Evolutionary conservation across 495 filamentous ascomycete species (phyloP), one percentile per base, ranked within the genome.

Genomic region (Xylaria palmicola): DNA sequence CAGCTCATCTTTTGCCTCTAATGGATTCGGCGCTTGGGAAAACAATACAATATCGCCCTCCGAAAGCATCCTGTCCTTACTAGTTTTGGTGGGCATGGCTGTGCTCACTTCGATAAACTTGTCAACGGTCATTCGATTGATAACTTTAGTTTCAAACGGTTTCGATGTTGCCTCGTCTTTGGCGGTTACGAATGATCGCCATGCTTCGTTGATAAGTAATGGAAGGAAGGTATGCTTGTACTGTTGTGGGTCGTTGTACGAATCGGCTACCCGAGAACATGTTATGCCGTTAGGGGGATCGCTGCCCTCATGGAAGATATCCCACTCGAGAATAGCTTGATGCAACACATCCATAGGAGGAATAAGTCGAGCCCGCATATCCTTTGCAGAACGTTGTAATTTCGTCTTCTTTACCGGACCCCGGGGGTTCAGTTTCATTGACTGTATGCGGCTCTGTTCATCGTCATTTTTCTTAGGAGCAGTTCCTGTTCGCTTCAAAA

Each of bases 151-250:
- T 52, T 92, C 90, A 62, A 94, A 90, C 0, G 88, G 80, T 59
- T 87, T 90, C 67, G 86, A 87, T 24, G 78, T 86, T 13, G 85
- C 84, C 73, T 98, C 95, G 67, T 98, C 92, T 68, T 90, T 91
- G 3, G 89, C 85, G 47, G 90, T 90, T 32, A 96, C 85, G 66
- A 98, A 94, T 1, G 90, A 88, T 71, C 96, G 90, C 94, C 94
- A 98, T 49, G 92, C 93, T 73, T 98, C 94, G 48, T 96, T 86
- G 47, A 95, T 86, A 32, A 98, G 82, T 37, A 98, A 79, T 10
- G 94, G 95, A 58, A 92, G 86, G 78, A 98, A 98, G 0, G 91
- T 93, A 50, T 83, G 80, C 74, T 96, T 90, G 68, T 98, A 98
- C 54, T 90, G 86, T 49, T 74, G 71, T 17, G 91, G 88, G 56